Base-by-base conservation (phyloP, 176 grass and related monocot genomes). In the Cocos nucifera region DNA sequence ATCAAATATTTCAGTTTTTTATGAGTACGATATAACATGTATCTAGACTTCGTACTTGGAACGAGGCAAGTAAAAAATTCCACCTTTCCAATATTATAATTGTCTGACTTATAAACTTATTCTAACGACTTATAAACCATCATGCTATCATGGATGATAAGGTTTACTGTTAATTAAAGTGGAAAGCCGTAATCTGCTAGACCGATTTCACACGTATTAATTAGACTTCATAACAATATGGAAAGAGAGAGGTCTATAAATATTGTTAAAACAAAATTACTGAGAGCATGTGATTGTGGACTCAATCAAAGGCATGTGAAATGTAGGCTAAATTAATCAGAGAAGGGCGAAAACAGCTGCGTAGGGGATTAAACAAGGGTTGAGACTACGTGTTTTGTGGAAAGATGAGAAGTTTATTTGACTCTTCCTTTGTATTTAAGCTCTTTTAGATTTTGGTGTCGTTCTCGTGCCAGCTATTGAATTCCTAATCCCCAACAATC, bases 391-490 rank as follows among this genome's bases (percentile, higher is more conserved):
- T 12, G 10, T 44, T 44, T 44, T 44, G 35, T 44, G 8, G 35
- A 12, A 44, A 44, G 35, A 44, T 44, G 10, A 9, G 35, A 44
- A 44, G 35, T 3, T 44, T 44, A 44, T 44, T 49, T 16, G 70
- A 1, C 53, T 82, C 21, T 8, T 0, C 18, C 63, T 60, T 52
- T 69, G 27, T 59, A 69, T 25, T 50, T 26, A 66, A 21, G 3
- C 26, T 58, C 15, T 62, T 71, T 35, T 44, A 14, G 35, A 58
- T 49, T 78, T 51, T 49, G 19, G 17, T 18, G 57, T 82, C 62
- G 51, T 55, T 78, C 51, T 78, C 75, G 63, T 58, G 65, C 52
- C 51, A 73, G 58, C 59, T 80, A 63, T 12, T 57, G 59, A 54
- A 26, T 57, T 74, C 28, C 28, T 48, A 56, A 60, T 14, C 35